These are phyloP conservation scores for Penicillium longicatenatum DNA, from an alignment of 495 filamentous ascomycete genomes.

Conservation along the genomic window DNA sequence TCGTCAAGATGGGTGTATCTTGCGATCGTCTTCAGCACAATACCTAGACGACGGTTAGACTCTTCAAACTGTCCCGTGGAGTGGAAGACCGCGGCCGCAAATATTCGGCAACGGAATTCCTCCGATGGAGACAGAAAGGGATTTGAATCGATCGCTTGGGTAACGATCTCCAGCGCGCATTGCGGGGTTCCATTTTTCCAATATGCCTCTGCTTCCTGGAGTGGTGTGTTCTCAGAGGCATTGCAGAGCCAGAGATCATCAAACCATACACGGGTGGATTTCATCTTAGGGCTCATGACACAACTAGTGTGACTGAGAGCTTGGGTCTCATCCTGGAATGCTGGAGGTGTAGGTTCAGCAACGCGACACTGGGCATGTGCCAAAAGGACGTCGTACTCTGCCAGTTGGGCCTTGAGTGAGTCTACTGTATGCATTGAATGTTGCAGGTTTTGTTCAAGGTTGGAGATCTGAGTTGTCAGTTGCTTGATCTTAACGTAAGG, in stretches of 20 bases:
- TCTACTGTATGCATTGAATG: slow-evolving; percentile 8
- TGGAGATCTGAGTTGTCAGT: slow-evolving; percentile 6
- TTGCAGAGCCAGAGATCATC: slow-evolving; percentile 23
- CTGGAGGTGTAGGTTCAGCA: not conserved
- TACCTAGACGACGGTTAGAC: slow-evolving; percentile 12
- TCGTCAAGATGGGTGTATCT: not conserved
- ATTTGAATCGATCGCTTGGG: slow-evolving; percentile 5
- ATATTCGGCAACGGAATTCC: slow-evolving; percentile 15
- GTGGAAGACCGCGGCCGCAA: slow-evolving; percentile 19
- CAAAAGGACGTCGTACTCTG: slow-evolving; percentile 24
- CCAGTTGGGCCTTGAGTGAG: slow-evolving; percentile 12
- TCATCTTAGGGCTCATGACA: not conserved
- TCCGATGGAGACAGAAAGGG: slow-evolving; percentile 10
- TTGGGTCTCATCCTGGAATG: not conserved
- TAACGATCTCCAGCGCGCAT: slow-evolving; percentile 12
- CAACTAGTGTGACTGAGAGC: not conserved
- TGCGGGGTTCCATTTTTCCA: slow-evolving; percentile 19
- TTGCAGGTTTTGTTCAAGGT: slow-evolving; percentile 12
- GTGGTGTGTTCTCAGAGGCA: not conserved
- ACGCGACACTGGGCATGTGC: slow-evolving; percentile 13
- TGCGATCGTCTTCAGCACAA: not conserved
- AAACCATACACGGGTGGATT: slow-evolving; percentile 11
- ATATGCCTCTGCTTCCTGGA: slow-evolving; percentile 15
- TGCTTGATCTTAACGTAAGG: not conserved
- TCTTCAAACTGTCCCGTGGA: slow-evolving; percentile 9